Percentiles rank a stretch among this genome's conserved stretches.
These are phyloP conservation scores for Jacaranda mimosifolia DNA, from an alignment of 257 asterid species.

Conservation along the genomic window DNA sequence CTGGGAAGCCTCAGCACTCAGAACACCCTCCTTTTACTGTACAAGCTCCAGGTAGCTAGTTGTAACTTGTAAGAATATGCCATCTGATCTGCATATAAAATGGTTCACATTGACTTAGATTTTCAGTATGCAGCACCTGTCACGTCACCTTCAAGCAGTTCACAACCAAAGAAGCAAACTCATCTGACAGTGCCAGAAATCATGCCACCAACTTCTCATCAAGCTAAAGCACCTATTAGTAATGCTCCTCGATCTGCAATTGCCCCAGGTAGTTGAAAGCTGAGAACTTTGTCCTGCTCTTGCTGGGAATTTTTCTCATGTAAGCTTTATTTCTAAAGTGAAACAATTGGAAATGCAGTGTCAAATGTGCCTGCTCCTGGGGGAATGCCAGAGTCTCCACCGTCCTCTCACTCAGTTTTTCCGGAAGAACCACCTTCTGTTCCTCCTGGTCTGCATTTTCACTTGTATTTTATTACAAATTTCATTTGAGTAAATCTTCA, in stretches of 20 bases:
- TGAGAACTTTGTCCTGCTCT: conserved; percentile 16
- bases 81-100: conserved; percentile 19
- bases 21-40: conserved; percentile 51
- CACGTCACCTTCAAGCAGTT: conserved; percentile 52
- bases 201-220: conserved; percentile 53
- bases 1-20: conserved; percentile 3
- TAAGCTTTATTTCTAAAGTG: conserved; percentile 26
- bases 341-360: conserved; percentile 36
- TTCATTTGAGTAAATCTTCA: conserved; percentile 28
- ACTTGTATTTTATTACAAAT: conserved; percentile 30
- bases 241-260: conserved; percentile 43
- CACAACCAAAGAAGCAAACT: conserved; percentile 52
- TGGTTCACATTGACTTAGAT: conserved; percentile 45
- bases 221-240: conserved; percentile 49
- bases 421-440: conserved; percentile 53
- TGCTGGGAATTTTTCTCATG: neutral
- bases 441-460: conserved; percentile 52
- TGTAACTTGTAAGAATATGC: conserved; percentile 23
- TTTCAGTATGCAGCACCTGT: conserved; percentile 57
- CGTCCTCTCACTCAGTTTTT: conserved; percentile 39
- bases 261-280: conserved; percentile 58
- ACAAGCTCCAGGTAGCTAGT: conserved; percentile 66
- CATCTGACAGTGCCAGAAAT: conserved; percentile 48
- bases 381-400: conserved; percentile 44
- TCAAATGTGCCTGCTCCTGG: conserved; percentile 46